These are phyloP conservation scores for Xanthoparmelia taractica DNA, from an alignment of 495 filamentous ascomycete species.

Conservation along the genomic window DNA sequence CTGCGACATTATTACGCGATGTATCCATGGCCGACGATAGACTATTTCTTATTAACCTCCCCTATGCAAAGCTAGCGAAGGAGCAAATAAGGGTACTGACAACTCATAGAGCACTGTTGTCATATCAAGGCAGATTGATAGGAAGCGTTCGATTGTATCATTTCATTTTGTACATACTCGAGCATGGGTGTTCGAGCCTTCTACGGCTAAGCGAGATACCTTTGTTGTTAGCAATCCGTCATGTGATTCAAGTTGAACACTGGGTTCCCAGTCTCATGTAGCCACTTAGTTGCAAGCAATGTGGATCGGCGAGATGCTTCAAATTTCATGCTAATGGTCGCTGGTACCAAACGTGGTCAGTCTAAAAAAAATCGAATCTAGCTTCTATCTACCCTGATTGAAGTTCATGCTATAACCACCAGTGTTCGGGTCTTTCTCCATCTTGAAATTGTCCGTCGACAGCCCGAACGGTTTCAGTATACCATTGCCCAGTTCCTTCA, in stretches of 20 bases:
- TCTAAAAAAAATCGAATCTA: not conserved
- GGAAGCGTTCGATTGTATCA: not conserved
- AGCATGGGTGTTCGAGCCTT: slow-evolving; percentile 1
- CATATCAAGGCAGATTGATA: not conserved
- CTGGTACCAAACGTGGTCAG: not conserved
- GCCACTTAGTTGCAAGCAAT: not conserved
- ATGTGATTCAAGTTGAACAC: not conserved
- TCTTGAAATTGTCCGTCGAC: slow-evolving; percentile 87
- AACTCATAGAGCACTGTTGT: not conserved
- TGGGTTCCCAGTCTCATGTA: not conserved
- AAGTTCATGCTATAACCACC: slow-evolving; percentile 94
- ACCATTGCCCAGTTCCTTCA: slow-evolving; percentile 89
- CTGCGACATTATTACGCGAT: not conserved
- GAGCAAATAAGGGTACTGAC: slow-evolving; percentile 2
- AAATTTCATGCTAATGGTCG: not conserved
- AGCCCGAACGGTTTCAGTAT: slow-evolving; percentile 89
- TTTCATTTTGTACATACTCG: not conserved
- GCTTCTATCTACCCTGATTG: slow-evolving; percentile 34
- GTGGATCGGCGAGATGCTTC: not conserved
- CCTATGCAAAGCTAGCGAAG: not conserved
- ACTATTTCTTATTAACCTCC: slow-evolving; percentile 1
- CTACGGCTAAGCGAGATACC: not conserved
- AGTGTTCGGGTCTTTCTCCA: slow-evolving; percentile 79
- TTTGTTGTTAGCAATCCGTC: not conserved
- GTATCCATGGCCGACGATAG: not conserved